Percentiles rank a stretch among this genome's conserved stretches.
These are phyloP conservation scores for Suillus subalutaceus DNA, from an alignment of 768 basidiomycete species.

Conservation along the genomic window DNA sequence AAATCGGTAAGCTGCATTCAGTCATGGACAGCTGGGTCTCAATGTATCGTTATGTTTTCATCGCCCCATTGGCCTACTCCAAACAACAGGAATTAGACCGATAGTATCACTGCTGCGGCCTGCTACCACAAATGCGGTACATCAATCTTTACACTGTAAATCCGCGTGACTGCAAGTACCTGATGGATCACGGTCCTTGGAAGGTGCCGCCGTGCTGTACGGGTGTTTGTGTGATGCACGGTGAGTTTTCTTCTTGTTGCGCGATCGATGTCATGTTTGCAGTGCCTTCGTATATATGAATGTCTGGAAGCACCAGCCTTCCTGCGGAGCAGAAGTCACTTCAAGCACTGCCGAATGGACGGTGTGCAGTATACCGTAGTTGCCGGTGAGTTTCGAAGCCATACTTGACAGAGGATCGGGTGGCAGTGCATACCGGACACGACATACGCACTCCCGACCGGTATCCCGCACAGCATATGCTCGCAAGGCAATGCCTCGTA, in stretches of 20 bases:
- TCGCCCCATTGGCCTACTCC: neutral
- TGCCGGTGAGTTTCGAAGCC: neutral
- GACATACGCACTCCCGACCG: neutral
- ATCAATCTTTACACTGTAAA: neutral
- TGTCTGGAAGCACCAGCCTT: neutral
- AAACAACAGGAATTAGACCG: neutral
- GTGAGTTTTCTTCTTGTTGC: neutral
- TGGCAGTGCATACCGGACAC: conserved; percentile 1
- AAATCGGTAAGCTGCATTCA: neutral
- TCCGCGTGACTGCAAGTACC: neutral
- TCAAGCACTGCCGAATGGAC: neutral
- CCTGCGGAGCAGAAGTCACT: neutral
- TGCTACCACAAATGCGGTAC: neutral
- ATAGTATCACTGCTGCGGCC: neutral
- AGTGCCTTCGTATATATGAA: neutral
- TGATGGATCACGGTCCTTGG: neutral
- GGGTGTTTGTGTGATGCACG: neutral
- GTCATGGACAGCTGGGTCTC: neutral
- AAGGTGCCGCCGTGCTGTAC: neutral
- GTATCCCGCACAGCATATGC: neutral
- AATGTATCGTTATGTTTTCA: neutral
- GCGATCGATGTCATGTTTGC: neutral
- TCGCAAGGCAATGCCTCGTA: neutral
- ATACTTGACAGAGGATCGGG: neutral
- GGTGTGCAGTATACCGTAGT: neutral